Conservation (phyloP, 441 rosid genomes). For the Mallotus japonicus region DNA sequence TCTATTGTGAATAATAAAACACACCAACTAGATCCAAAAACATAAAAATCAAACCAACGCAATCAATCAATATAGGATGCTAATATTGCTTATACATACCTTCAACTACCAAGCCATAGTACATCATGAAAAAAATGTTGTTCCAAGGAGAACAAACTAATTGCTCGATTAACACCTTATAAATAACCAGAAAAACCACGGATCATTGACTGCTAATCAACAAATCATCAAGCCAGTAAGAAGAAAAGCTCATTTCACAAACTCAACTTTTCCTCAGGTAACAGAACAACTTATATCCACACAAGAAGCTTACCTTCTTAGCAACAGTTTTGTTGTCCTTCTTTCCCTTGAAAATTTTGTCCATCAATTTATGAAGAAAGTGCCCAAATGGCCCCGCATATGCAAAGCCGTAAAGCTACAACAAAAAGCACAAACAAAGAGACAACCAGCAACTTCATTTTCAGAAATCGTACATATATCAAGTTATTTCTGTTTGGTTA, state of each 20-base stretch:
- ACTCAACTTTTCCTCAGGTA: not conserved
- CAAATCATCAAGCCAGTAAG: not conserved
- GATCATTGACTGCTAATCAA: not conserved
- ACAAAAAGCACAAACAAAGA: constrained; percentile 11
- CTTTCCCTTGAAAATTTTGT: constrained; percentile 67
- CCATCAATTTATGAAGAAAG: constrained; percentile 79
- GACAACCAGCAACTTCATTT: not conserved
- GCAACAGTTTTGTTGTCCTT: constrained; percentile 68
- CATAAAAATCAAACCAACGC: not conserved
- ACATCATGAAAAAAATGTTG: constrained; percentile 78
- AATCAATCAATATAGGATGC: not conserved
- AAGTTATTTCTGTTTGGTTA: not conserved
- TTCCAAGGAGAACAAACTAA: constrained; percentile 82
- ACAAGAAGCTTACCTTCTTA: constrained; percentile 56
- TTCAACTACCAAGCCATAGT: constrained; percentile 85
- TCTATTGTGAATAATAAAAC: not conserved
- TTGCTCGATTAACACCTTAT: constrained; percentile 84
- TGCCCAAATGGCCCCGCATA: constrained; percentile 98
- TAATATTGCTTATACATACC: constrained; percentile 36
- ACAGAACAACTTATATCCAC: not conserved
- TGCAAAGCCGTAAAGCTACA: constrained; percentile 78
- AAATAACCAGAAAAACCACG: constrained; percentile 5
- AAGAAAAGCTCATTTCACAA: not conserved
- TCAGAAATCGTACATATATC: too few species aligned
- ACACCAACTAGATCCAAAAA: not conserved